Evolutionary conservation across 176 grass and related monocot genomes (phyloP).

Genomic region (Carex parvula): DNA sequence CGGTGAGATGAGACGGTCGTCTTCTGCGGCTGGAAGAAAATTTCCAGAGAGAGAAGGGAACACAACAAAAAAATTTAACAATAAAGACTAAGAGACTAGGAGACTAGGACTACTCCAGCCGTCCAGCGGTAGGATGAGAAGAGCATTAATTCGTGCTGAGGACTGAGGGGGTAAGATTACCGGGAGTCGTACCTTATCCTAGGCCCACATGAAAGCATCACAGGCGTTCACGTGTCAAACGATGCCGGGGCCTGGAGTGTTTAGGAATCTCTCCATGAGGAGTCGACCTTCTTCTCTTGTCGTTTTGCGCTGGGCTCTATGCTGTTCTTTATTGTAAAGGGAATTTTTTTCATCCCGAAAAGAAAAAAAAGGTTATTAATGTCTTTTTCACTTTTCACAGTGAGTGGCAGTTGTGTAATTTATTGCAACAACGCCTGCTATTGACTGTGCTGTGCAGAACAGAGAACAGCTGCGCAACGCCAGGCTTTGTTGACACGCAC

Average conservation of each 20-base stretch:
- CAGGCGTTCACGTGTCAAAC: constrained; percentile 42
- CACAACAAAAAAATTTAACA: neutral
- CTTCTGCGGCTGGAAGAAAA: constrained; percentile 30
- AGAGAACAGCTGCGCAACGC: constrained; percentile 8
- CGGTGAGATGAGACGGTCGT: neutral
- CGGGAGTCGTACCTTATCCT: neutral
- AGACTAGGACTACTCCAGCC: neutral
- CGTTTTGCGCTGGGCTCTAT: constrained; percentile 34
- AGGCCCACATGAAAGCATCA: constrained; percentile 30
- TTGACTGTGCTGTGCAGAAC: constrained; percentile 21
- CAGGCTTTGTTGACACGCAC: constrained; percentile 19
- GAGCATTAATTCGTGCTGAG: constrained; percentile 4
- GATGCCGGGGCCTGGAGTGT: constrained; percentile 5
- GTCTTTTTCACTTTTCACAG: constrained; percentile 32
- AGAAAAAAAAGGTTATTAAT: neutral
- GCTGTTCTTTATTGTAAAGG: constrained; percentile 24
- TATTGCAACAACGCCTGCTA: neutral
- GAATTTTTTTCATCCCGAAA: neutral
- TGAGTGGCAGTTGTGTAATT: constrained; percentile 14
- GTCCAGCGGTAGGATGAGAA: constrained; percentile 8
- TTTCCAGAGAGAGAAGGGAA: constrained; percentile 15
- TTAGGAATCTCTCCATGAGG: constrained; percentile 58
- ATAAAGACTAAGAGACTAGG: too few relatives aligned
- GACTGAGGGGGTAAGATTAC: constrained; percentile 32
- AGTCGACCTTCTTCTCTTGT: constrained; percentile 43